A percentile compares a stretch with the other conserved stretches of the same genome.
Conservation (phyloP, 352 stramenopile species). For the Thalassiosira mediterranea region DNA sequence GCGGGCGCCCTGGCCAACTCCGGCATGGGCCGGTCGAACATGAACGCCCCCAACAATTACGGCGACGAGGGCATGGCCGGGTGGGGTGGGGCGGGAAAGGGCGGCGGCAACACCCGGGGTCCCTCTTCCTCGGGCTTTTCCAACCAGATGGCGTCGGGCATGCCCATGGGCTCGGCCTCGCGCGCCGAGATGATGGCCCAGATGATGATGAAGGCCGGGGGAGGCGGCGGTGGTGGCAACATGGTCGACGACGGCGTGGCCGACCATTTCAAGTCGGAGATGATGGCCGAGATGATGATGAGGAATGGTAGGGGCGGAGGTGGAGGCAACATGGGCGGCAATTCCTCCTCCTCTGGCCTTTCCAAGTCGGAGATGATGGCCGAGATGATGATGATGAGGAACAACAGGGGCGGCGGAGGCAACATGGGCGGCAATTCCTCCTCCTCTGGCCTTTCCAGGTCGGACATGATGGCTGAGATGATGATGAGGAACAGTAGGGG, state of each 20-base stretch:
- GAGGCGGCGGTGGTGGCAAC: too few relatives aligned
- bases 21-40: too few relatives aligned
- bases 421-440: neutral
- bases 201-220: neutral
- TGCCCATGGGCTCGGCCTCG: neutral
- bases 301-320: neutral
- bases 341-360: neutral
- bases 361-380: neutral
- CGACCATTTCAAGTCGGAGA: neutral
- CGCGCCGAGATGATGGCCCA: neutral
- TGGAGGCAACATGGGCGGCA: neutral
- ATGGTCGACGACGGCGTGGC: neutral
- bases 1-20: too few relatives aligned
- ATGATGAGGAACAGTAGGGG: slow-evolving; percentile 1
- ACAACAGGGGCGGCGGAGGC: neutral
- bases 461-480: neutral
- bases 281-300: neutral
- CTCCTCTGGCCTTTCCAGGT: neutral
- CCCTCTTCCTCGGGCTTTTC: neutral
- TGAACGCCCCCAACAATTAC: too few relatives aligned
- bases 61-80: too few relatives aligned
- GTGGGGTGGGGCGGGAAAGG: neutral
- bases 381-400: neutral
- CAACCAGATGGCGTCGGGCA: neutral
- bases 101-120: too few relatives aligned